Evolutionary conservation across 805 yeast species (phyloP), one percentile per base, ranked within the genome.

Genomic region (Zygoascus tannicola): DNA sequence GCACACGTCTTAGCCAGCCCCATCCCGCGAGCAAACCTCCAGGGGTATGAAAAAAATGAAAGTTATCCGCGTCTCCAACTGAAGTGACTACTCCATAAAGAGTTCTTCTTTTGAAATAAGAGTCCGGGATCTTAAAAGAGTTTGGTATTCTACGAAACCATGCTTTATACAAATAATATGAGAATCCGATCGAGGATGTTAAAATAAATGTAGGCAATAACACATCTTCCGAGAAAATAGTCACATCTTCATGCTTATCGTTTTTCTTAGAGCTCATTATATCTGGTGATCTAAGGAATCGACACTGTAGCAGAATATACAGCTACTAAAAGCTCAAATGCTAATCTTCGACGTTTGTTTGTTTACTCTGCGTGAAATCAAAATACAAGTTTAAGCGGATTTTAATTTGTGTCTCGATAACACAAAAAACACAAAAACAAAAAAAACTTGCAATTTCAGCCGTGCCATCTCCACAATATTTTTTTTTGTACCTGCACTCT

Each of bases 41-140:
- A 0, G 98, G 98, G 0, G 94, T 78, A 59, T 92, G 98, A 57
- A 71, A 92, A 50, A 92, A 76, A 47, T 88, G 83, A 63, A 92
- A 90, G 60, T 90, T 90, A 60, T 92, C 98, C 14, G 95, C 96
- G 61, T 88, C 97, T 0, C 96, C 96, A 0, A 88, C 97, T 2
- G 92, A 69, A 0, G 95, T 83, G 3, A 88, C 96, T 48, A 71
- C 71, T 0, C 97, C 97, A 32, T 68, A 66, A 4, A 80, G 50
- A 54, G 73, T 71, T 26, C 71, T 60, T 10, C 58, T 63, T 14
- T 70, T 66, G 47, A 76, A 71, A 34, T 64, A 62, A 2, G 54
- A 41, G 15, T 56, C 53, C 1, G 85, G 85, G n/a, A 81, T 69
- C 19, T 70, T 70, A 10, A 58, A 47, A 0, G 75, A 73, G 15